phyloP scores from a whole-genome alignment of 2,329 filamentous ascomycete species.

The Trichoderma endophyticum region DNA sequence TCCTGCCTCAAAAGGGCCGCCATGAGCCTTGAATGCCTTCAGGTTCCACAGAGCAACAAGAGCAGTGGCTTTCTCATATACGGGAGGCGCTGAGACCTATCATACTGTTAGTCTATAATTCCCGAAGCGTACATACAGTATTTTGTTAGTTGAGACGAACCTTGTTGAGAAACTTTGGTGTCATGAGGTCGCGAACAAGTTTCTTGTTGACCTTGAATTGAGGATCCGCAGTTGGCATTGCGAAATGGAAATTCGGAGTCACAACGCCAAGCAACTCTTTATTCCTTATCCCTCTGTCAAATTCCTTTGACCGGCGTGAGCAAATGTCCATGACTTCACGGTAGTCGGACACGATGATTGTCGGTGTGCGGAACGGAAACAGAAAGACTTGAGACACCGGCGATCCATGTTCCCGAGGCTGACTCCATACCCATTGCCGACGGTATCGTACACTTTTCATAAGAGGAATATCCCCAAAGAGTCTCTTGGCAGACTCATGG shows the following conservation, averaged over 20 bases:
- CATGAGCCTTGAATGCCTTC: constrained; percentile 30
- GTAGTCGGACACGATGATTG: constrained; percentile 34
- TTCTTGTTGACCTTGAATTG: constrained; percentile 33
- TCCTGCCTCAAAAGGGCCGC: constrained; percentile 32
- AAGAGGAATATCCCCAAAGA: constrained; percentile 27
- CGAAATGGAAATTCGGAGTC: constrained; percentile 33
- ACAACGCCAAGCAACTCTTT: constrained; percentile 26
- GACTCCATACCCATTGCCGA: constrained; percentile 28
- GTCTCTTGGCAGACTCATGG: constrained; percentile 17
- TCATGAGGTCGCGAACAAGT: constrained; percentile 38
- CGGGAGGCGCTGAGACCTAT: constrained; percentile 35
- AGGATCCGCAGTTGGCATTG: constrained; percentile 32
- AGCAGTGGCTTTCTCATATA: constrained; percentile 31
- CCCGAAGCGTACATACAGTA: no score
- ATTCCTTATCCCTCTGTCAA: constrained; percentile 30
- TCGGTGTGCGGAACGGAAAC: constrained; percentile 31
- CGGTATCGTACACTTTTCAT: constrained; percentile 23
- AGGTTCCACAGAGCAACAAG: constrained; percentile 35
- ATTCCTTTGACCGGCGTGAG: constrained; percentile 32
- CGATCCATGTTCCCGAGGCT: constrained; percentile 26
- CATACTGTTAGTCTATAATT: not conserved
- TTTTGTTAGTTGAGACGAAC: constrained; percentile 18
- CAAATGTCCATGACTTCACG: constrained; percentile 34
- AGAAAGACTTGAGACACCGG: constrained; percentile 36
- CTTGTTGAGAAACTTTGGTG: constrained; percentile 34